Conservation (phyloP, 305 asterid species). For the Fraxinus platypoda region DNA sequence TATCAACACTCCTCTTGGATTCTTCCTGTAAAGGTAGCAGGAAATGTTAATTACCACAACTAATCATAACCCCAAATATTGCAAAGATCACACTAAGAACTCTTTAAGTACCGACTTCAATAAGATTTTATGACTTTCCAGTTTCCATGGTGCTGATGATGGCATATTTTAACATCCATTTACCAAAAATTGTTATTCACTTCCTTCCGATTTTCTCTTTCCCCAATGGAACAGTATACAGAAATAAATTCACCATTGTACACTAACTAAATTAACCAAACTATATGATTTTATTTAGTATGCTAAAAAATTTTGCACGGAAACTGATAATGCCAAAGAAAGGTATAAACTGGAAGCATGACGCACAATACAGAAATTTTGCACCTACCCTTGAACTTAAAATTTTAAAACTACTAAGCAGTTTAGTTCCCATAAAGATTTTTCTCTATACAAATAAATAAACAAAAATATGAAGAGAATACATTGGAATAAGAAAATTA, state of each 20-base stretch:
- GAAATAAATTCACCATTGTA: neutral
- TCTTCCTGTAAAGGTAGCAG: conserved; percentile 53
- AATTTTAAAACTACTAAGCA: neutral
- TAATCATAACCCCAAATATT: neutral
- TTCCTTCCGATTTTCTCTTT: neutral
- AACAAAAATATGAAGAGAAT: neutral
- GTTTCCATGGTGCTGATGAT: neutral
- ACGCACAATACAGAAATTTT: neutral
- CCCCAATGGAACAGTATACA: neutral
- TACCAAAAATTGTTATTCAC: neutral
- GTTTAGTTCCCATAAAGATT: neutral
- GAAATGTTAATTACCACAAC: conserved; percentile 15
- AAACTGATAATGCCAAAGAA: neutral
- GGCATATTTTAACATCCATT: neutral
- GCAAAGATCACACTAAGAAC: conserved; percentile 1
- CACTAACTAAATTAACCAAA: neutral
- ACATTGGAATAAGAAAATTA: neutral
- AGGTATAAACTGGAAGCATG: neutral
- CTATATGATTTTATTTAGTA: neutral
- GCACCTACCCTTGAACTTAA: neutral
- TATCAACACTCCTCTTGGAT: conserved; percentile 85
- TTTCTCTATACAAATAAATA: neutral
- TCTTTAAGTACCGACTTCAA: neutral
- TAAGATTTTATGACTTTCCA: neutral
- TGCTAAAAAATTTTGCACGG: neutral